Evolutionary conservation across 805 yeast species (phyloP).

Genomic region (Ogataea trehaloabstinens): DNA sequence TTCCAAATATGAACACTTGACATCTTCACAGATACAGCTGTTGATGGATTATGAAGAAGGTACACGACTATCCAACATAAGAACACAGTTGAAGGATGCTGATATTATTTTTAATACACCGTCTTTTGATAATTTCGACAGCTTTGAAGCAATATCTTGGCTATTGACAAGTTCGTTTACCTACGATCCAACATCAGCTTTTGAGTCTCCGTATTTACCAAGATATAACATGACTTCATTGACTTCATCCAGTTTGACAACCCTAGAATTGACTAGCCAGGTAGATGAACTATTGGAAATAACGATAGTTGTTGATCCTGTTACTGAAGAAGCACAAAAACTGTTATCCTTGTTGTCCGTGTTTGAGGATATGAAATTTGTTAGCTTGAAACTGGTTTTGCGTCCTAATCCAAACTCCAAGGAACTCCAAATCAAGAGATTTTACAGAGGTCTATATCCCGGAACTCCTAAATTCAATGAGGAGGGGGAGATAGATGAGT

Average conservation of each 20-base stretch:
- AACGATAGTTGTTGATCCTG: conserved; percentile 67
- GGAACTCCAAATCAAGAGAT: conserved; percentile 51
- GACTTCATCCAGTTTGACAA: conserved; percentile 2
- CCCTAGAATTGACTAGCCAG: conserved; percentile 4
- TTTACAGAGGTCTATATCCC: conserved; percentile 51
- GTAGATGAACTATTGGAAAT: conserved; percentile 42
- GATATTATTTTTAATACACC: neutral
- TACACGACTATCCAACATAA: conserved; percentile 36
- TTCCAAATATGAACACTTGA: conserved; percentile 23
- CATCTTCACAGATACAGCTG: conserved; percentile 31
- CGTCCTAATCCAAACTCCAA: conserved; percentile 48
- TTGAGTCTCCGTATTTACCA: conserved; percentile 17
- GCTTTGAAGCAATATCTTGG: conserved; percentile 26
- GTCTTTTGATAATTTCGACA: conserved; percentile 14
- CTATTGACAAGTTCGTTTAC: conserved; percentile 21
- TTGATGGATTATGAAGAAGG: conserved; percentile 47
- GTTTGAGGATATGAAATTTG: conserved; percentile 44
- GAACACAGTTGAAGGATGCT: conserved; percentile 3
- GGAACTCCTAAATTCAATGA: conserved; percentile 29
- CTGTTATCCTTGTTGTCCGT: conserved; percentile 42
- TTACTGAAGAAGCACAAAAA: conserved; percentile 66
- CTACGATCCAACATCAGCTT: conserved; percentile 29
- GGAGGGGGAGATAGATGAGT: conserved; percentile 28
- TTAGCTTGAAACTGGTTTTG: conserved; percentile 52
- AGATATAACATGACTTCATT: conserved; percentile 16